Percentiles rank a stretch among this genome's conserved stretches.
Conservation (phyloP, 176 grass and related monocot genomes). For the Aegilops umbellulata region DNA sequence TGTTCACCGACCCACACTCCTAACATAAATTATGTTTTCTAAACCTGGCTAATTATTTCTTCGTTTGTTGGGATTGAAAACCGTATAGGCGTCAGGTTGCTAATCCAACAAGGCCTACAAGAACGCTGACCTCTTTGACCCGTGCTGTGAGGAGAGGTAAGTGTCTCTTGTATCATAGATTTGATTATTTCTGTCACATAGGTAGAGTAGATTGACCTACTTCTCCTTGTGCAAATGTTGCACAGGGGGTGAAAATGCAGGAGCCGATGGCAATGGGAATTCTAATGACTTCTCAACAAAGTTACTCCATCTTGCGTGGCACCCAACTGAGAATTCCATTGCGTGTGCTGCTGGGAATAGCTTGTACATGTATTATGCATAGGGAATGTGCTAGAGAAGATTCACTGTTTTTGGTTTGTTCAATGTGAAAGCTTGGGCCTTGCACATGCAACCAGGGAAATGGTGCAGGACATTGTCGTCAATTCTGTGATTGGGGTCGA, state of each 20-base stretch:
- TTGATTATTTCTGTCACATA: neutral
- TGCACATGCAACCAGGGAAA: slow-evolving; percentile 36
- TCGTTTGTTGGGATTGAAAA: slow-evolving; percentile 33
- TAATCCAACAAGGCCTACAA: slow-evolving; percentile 62
- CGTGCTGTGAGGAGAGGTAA: slow-evolving; percentile 72
- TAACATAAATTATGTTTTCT: neutral
- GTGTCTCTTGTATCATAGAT: neutral
- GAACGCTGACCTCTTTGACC: slow-evolving; percentile 62
- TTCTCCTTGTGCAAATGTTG: slow-evolving; percentile 15
- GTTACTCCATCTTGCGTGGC: slow-evolving; percentile 89
- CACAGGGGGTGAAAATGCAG: slow-evolving; percentile 65
- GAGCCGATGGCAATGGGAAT: slow-evolving; percentile 59
- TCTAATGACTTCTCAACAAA: slow-evolving; percentile 69
- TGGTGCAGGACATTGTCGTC: slow-evolving; percentile 18
- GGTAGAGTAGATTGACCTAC: neutral
- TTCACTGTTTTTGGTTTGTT: slow-evolving; percentile 27
- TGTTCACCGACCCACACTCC: neutral
- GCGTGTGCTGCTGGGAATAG: slow-evolving; percentile 89
- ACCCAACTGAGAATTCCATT: slow-evolving; percentile 89
- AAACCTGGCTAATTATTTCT: neutral
- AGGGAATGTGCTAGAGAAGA: slow-evolving; percentile 42
- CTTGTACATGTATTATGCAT: slow-evolving; percentile 97
- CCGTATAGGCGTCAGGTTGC: slow-evolving; percentile 52
- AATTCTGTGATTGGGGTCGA: slow-evolving; percentile 28
- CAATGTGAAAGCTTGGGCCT: slow-evolving; percentile 16